phyloP scores from a whole-genome alignment of 2,329 filamentous ascomycete species.

The Hypoxylon sp. region DNA sequence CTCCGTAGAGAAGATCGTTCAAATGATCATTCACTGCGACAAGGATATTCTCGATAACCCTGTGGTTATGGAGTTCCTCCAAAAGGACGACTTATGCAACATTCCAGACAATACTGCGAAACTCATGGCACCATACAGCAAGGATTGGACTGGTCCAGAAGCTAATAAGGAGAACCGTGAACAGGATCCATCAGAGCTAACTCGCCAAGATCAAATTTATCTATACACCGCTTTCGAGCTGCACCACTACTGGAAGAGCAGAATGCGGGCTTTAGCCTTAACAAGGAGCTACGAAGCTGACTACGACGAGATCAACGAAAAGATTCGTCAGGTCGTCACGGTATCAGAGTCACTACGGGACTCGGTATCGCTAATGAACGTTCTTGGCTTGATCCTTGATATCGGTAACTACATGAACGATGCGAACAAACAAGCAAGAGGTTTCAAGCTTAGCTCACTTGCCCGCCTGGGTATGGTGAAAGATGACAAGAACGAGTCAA shows the following conservation, averaged over 20 bases:
- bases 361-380: conserved; percentile 94
- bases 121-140: conserved; percentile 93
- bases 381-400: conserved; percentile 94
- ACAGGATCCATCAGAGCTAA: conserved; percentile 88
- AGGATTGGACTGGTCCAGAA: conserved; percentile 94
- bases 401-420: conserved; percentile 99
- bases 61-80: conserved; percentile 97
- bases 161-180: conserved; percentile 84
- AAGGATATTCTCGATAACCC: conserved; percentile 87
- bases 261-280: conserved; percentile 90
- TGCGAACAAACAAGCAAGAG: conserved; percentile 96
- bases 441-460: conserved; percentile 97
- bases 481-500: conserved; percentile 98
- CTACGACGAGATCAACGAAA: conserved; percentile 90
- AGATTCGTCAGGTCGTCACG: conserved; percentile 86
- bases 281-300: conserved; percentile 88
- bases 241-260: conserved; percentile 98
- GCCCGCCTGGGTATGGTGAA: conserved; percentile 97
- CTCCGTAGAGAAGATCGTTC: conserved; percentile 86
- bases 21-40: conserved; percentile 97
- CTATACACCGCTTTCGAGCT: conserved; percentile 93
- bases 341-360: conserved; percentile 92
- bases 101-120: conserved; percentile 93
- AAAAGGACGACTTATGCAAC: conserved; percentile 92
- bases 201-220: conserved; percentile 95